Evolutionary conservation across 441 rosid genomes (phyloP).

Genomic region (Euphorbia schlechtendalii): DNA sequence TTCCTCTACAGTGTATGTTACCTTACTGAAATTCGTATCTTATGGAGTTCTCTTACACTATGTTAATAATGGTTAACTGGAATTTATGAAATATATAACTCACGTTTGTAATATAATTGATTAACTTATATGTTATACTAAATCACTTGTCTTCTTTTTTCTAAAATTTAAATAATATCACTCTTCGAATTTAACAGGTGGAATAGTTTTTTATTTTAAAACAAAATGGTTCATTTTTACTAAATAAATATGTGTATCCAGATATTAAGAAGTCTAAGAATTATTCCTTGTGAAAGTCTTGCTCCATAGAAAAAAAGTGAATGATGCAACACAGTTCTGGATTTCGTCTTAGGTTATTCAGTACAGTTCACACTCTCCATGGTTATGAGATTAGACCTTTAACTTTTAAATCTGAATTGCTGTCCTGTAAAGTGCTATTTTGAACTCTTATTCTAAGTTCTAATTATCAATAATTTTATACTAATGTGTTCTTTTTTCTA

Average conservation of each 20-base stretch:
- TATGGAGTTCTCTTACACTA: neutral
- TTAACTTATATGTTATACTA: too few species aligned
- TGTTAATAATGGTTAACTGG: neutral
- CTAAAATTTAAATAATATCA: neutral
- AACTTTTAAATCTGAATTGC: neutral
- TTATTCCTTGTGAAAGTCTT: neutral
- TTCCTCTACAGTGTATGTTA: conserved; percentile 86
- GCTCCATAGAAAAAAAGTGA: neutral
- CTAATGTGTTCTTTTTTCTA: neutral
- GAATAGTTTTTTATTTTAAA: too few species aligned
- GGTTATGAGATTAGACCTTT: neutral
- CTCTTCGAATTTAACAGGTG: neutral
- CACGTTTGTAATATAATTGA: too few species aligned
- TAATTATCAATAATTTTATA: neutral
- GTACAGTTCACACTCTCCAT: neutral
- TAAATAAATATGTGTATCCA: too few species aligned
- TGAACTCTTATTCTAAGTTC: neutral
- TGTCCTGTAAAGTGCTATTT: neutral
- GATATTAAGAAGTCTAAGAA: neutral
- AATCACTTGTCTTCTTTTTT: too few species aligned
- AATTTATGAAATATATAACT: neutral
- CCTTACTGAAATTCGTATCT: conserved; percentile 9
- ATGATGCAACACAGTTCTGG: neutral
- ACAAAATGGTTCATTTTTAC: too few species aligned
- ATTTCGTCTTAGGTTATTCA: neutral